Evolutionary conservation across 331 rosid species (phyloP), one percentile per base, ranked within the genome.

Genomic region (Stylosanthes scabra): DNA sequence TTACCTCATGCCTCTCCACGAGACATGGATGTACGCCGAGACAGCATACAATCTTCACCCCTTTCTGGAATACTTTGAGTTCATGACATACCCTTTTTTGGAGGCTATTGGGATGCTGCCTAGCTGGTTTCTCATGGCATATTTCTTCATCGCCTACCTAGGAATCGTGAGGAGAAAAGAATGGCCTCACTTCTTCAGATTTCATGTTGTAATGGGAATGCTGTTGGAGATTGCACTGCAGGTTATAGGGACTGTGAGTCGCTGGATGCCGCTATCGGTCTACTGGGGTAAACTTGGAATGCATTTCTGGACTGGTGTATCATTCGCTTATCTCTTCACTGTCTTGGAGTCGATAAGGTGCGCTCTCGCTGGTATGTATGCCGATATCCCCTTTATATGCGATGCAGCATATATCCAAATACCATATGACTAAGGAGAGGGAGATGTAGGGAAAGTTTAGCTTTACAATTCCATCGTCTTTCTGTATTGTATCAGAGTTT

Each of bases 351-450:
- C 84, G 84, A 80, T 91, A 11, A 91, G 97, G n/a, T 94, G 97
- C 73, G 97, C 99, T 78, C 93, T 94, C 69, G 66, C 79, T 2
- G 97, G 99, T 65, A 94, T 94, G 97, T 94, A 94, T 63, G 99
- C 97, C 1, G 97, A 94, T 64, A 51, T 94, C 80, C 99, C 99
- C 68, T 94, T 94, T 45, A 74, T 86, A 16, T 90, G 91, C n/a
- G 97, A 94, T 34, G 99, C 97, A 11, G 99, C 99, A 16, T 94
- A 91, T 75, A 94, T 94, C 77, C 97, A 94, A 81, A 94, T 91
- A 44, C 99, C 99, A 47, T 90, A 87, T 6, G 97, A 91, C 58
- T 94, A 94, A 89, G 66, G 67, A 29, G 67, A 29, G 47, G 59
- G 70, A 66, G 41, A 74, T 59, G 55, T 63, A 54, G 67, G 31